These are phyloP conservation scores for Blastocystis hominis DNA, from an alignment of 352 stramenopile species.

Conservation along the genomic window DNA sequence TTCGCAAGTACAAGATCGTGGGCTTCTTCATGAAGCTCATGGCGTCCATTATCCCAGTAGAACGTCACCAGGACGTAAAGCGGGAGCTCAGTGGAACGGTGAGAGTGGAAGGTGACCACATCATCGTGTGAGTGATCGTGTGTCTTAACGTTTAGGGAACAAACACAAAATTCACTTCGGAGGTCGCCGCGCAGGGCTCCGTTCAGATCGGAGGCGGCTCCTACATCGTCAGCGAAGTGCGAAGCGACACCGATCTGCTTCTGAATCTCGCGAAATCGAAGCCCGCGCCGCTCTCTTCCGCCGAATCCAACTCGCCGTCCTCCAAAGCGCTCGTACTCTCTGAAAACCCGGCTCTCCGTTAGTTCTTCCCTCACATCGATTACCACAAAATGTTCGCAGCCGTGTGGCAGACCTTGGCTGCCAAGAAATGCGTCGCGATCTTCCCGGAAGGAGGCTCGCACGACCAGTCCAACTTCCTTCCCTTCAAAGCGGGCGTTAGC, in stretches of 20 bases:
- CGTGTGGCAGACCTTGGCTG: not conserved
- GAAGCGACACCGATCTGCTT: not conserved
- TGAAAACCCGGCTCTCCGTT: not conserved
- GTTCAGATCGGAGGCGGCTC: conserved; percentile 4
- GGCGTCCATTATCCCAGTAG: conserved; percentile 47
- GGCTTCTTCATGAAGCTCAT: conserved; percentile 58
- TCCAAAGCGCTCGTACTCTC: too few species aligned
- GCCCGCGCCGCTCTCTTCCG: not conserved
- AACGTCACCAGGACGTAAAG: conserved; percentile 55
- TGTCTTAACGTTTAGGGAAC: not conserved
- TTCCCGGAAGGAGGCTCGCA: conserved; percentile 56
- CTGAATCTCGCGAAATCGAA: conserved; percentile 19
- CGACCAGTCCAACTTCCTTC: conserved; percentile 57
- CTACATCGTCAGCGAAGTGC: conserved; percentile 17
- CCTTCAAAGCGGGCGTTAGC: conserved; percentile 49
- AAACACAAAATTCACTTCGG: conserved; percentile 1
- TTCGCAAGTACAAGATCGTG: conserved; percentile 52
- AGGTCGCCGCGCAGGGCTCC: not conserved
- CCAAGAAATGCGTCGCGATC: conserved; percentile 41
- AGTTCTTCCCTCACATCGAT: conserved; percentile 57
- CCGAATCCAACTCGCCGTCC: too few species aligned
- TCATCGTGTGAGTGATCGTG: not conserved
- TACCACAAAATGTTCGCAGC: conserved; percentile 52
- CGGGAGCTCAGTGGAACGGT: not conserved
- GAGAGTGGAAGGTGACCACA: conserved; percentile 5